These are phyloP conservation scores for Pichia exigua DNA, from an alignment of 805 yeast genomes.

Conservation along the genomic window DNA sequence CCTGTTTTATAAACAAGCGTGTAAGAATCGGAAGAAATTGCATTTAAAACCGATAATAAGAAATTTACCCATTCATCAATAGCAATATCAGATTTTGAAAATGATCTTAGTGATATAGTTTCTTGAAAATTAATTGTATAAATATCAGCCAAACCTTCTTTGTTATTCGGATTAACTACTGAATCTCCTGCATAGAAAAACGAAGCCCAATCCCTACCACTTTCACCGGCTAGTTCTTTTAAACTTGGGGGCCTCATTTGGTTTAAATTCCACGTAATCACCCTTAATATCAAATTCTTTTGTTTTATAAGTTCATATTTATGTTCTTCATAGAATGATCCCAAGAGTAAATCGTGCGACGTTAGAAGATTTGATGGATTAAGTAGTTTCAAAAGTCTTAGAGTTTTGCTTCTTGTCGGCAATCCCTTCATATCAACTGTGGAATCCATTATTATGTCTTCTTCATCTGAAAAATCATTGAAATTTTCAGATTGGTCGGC, in stretches of 20 bases:
- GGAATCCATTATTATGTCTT: neutral
- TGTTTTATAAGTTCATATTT: neutral
- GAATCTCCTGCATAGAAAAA: slow-evolving; percentile 10
- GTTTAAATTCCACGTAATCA: slow-evolving; percentile 35
- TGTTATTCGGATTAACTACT: neutral
- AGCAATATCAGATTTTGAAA: slow-evolving; percentile 29
- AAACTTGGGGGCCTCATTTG: slow-evolving; percentile 15
- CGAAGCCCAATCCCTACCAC: slow-evolving; percentile 9
- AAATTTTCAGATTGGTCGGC: neutral
- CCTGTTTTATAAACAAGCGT: slow-evolving; percentile 37
- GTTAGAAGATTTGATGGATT: slow-evolving; percentile 24
- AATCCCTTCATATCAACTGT: neutral
- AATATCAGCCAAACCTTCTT: slow-evolving; percentile 24
- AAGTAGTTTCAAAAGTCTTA: slow-evolving; percentile 14
- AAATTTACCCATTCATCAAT: slow-evolving; percentile 29
- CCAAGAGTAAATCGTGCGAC: slow-evolving; percentile 13
- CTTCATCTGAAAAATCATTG: neutral
- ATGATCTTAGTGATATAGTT: slow-evolving; percentile 39
- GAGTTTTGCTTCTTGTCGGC: slow-evolving; percentile 7
- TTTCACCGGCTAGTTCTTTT: slow-evolving; percentile 1
- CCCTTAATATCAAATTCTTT: slow-evolving; percentile 17
- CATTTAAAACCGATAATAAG: slow-evolving; percentile 20
- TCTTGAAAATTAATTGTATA: slow-evolving; percentile 43
- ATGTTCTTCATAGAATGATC: slow-evolving; percentile 9
- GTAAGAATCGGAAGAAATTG: slow-evolving; percentile 18